These are phyloP conservation scores for Cladosporium sp. DNA, from an alignment of 2,329 filamentous ascomycete species.

Conservation along the genomic window DNA sequence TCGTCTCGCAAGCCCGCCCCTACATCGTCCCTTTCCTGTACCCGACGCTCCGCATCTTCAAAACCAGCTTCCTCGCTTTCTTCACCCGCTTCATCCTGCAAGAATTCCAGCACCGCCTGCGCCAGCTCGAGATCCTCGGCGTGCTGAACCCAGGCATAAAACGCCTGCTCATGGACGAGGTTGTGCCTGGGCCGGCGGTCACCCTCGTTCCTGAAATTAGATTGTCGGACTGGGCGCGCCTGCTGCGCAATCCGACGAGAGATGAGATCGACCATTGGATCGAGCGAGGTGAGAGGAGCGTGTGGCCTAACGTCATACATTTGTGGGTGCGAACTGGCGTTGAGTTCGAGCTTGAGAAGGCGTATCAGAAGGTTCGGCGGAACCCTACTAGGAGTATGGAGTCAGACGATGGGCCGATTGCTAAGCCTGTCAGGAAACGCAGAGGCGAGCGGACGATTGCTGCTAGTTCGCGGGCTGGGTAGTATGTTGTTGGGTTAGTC, in stretches of 20 bases:
- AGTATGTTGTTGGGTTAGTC: background rate
- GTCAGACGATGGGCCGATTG: background rate
- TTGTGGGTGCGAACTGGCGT: constrained; percentile 79
- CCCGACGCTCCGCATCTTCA: constrained; percentile 7
- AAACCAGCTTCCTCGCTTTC: constrained; percentile 3
- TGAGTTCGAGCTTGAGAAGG: constrained; percentile 82
- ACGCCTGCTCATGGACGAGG: constrained; percentile 53
- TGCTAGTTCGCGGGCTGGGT: background rate
- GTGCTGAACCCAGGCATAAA: constrained; percentile 22
- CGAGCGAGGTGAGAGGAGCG: constrained; percentile 75
- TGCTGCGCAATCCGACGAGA: constrained; percentile 80
- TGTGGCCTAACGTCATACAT: constrained; percentile 86
- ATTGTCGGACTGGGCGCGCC: constrained; percentile 68
- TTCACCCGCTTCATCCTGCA: constrained; percentile 67
- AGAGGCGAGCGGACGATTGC: background rate
- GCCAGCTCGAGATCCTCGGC: constrained; percentile 76
- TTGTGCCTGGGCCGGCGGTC: constrained; percentile 73
- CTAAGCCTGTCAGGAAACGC: background rate
- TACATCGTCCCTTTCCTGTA: constrained; percentile 71
- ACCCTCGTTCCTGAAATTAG: constrained; percentile 80
- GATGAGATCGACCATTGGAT: constrained; percentile 84
- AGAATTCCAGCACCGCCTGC: constrained; percentile 76
- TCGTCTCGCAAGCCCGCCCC: constrained; percentile 87
- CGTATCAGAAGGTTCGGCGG: constrained; percentile 70
- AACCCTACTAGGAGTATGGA: background rate